Evolutionary conservation across 306 rosid genomes (phyloP).

Genomic region (Prunus davidiana): DNA sequence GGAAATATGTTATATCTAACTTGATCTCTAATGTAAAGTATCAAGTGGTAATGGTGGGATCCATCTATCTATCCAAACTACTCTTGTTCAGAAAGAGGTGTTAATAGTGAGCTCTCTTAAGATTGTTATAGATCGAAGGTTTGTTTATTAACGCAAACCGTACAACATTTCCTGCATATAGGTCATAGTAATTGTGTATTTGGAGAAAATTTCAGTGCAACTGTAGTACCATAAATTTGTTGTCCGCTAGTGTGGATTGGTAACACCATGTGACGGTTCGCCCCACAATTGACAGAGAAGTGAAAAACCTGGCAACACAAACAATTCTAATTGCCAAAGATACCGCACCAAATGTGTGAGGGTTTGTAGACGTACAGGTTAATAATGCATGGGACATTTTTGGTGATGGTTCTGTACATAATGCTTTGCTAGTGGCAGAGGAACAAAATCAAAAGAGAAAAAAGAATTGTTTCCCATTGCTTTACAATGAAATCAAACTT

Average conservation of each 20-base stretch:
- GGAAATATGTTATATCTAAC: background rate
- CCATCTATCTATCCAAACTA: background rate
- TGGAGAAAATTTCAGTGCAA: no score
- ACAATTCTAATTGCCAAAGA: background rate
- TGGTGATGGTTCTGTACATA: slow-evolving; percentile 3
- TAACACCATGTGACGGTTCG: no score
- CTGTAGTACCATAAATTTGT: no score
- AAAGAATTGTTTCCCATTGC: background rate
- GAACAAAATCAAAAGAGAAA: background rate
- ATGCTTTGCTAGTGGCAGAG: slow-evolving; percentile 7
- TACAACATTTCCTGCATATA: background rate
- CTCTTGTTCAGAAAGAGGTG: background rate
- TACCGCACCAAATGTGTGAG: background rate
- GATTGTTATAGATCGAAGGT: background rate
- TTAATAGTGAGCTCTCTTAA: background rate
- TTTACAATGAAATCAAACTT: background rate
- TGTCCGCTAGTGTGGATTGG: no score
- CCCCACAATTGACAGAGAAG: background rate
- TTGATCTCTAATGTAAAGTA: background rate
- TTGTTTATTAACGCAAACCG: background rate
- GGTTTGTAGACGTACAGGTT: background rate
- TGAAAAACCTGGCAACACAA: background rate
- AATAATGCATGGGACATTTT: background rate
- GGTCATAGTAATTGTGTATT: background rate
- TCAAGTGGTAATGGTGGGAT: background rate